Evolutionary conservation across 192 early-diverging fungal species (phyloP).

Genomic region (Piromyces finnis): DNA sequence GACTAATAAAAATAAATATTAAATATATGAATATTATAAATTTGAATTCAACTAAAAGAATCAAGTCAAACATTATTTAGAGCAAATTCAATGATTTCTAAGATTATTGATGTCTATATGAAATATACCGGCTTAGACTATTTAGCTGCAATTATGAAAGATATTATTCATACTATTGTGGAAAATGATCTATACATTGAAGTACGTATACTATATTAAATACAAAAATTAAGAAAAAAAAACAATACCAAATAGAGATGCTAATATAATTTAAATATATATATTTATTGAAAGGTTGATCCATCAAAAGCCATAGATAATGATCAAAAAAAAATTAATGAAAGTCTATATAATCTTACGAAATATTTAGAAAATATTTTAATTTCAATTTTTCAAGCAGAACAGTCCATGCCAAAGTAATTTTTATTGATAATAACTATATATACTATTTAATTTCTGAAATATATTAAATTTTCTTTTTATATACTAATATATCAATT

Average conservation of each 20-base stretch:
- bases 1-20: too few relatives aligned
- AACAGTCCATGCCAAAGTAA: background rate
- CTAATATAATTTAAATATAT: too few relatives aligned
- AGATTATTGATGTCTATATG: background rate
- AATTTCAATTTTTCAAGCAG: background rate
- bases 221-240: too few relatives aligned
- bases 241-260: too few relatives aligned
- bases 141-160: background rate
- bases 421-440: too few relatives aligned
- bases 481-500: too few relatives aligned
- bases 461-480: too few relatives aligned
- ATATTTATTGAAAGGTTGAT: background rate
- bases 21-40: too few relatives aligned
- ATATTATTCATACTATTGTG: background rate
- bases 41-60: background rate
- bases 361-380: background rate
- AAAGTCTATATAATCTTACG: background rate
- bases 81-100: background rate
- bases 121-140: background rate
- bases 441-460: too few relatives aligned
- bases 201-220: background rate
- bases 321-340: background rate
- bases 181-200: background rate
- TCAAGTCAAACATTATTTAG: background rate
- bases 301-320: background rate